These are phyloP conservation scores for Conringia planisiliqua DNA, from an alignment of 345 rosid genomes.

Conservation along the genomic window DNA sequence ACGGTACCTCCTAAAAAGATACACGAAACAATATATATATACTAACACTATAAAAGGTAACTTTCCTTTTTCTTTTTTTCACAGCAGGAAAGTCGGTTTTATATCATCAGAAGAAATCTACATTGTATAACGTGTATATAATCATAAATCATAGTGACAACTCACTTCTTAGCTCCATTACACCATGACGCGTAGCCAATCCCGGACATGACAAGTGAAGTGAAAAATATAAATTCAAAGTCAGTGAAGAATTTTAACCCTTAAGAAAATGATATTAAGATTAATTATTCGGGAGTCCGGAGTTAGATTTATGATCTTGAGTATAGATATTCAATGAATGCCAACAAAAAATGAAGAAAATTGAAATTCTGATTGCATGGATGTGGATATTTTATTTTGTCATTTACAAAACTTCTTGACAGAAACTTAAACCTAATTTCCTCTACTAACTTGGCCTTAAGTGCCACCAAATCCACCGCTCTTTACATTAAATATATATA, in stretches of 20 bases:
- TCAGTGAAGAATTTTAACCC: too few relatives aligned
- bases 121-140: not conserved
- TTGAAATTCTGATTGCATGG: not conserved
- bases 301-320: not conserved
- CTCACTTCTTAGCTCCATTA: not conserved
- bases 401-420: not conserved
- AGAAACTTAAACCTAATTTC: conserved; percentile 24
- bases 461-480: conserved; percentile 22
- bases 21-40: not conserved
- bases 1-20: conserved; percentile 8
- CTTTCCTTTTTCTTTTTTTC: not conserved
- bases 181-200: conserved; percentile 1
- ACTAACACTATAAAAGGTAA: not conserved
- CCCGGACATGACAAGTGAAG: not conserved
- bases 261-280: too few relatives aligned
- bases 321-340: not conserved
- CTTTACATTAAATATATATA: not conserved
- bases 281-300: not conserved
- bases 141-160: not conserved
- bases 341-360: not conserved
- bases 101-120: not conserved
- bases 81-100: not conserved
- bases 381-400: not conserved
- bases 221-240: not conserved
- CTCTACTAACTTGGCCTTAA: conserved; percentile 14